A percentile compares a stretch with the other conserved stretches of the same genome.
These are phyloP conservation scores for Podila horticola DNA, from an alignment of 192 early-diverging fungal species.

Conservation along the genomic window DNA sequence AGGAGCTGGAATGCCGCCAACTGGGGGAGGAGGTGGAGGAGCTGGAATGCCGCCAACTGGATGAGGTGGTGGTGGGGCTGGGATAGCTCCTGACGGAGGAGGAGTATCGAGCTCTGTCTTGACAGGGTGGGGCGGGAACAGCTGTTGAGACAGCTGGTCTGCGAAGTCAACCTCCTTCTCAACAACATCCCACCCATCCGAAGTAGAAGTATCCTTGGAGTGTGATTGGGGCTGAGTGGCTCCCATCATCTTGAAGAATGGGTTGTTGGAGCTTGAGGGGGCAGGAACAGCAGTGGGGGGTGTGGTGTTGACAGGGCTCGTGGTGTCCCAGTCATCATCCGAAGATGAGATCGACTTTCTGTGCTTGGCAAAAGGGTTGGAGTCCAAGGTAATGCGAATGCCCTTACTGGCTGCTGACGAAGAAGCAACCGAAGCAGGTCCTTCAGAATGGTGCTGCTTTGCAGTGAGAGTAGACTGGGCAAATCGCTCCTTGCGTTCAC, in stretches of 20 bases:
- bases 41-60: slow-evolving; percentile 11
- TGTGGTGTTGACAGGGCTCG: slow-evolving; percentile 27
- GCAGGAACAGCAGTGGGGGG: background rate
- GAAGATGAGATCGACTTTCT: slow-evolving; percentile 44
- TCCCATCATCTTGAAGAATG: slow-evolving; percentile 39
- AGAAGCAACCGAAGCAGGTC: background rate
- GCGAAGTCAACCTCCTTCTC: slow-evolving; percentile 24
- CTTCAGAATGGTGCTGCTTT: slow-evolving; percentile 20
- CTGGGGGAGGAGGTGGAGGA: background rate
- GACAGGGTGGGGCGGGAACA: slow-evolving; percentile 3
- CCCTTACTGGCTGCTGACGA: slow-evolving; percentile 10
- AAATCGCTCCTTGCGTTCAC: slow-evolving; percentile 45
- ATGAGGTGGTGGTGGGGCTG: slow-evolving; percentile 6
- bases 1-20: slow-evolving; percentile 10
- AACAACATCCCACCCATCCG: slow-evolving; percentile 47
- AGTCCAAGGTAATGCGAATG: slow-evolving; percentile 40
- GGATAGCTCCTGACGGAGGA: slow-evolving; percentile 12
- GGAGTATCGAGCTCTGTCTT: slow-evolving; percentile 8
- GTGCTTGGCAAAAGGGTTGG: slow-evolving; percentile 45
- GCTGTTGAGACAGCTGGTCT: slow-evolving; percentile 23
- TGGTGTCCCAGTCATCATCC: slow-evolving; percentile 45
- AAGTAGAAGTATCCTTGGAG: slow-evolving; percentile 40
- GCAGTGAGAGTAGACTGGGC: slow-evolving; percentile 30
- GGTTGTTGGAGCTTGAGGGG: slow-evolving; percentile 32
- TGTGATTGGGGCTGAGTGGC: slow-evolving; percentile 1